Evolutionary conservation across 768 basidiomycete species (phyloP).

Genomic region (Russula dissimulans): DNA sequence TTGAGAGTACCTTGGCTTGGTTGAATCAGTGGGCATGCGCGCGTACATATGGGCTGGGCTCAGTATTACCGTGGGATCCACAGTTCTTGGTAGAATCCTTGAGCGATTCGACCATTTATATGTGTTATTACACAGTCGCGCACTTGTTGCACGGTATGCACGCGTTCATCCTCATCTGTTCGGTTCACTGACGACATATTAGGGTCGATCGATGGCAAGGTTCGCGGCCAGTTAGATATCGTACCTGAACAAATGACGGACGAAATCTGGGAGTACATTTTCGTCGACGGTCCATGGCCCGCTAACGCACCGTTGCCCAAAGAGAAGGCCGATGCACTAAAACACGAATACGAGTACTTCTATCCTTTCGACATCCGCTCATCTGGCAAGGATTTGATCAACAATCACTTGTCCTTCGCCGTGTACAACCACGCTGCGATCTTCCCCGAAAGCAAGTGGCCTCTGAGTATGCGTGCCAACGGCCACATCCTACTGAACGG

Average conservation of each 20-base stretch:
- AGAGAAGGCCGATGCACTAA: slow-evolving; percentile 77
- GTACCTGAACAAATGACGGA: slow-evolving; percentile 91
- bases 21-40: slow-evolving; percentile 99
- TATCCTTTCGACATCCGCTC: slow-evolving; percentile 98
- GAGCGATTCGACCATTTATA: slow-evolving; percentile 97
- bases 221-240: slow-evolving; percentile 76
- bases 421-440: slow-evolving; percentile 94
- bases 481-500: slow-evolving; percentile 97
- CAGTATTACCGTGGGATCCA: slow-evolving; percentile 93
- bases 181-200: slow-evolving; percentile 12
- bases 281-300: slow-evolving; percentile 73
- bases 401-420: slow-evolving; percentile 90
- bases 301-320: slow-evolving; percentile 49
- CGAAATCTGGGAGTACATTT: slow-evolving; percentile 94
- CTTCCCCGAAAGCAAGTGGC: slow-evolving; percentile 86
- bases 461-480: slow-evolving; percentile 85
- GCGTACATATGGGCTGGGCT: slow-evolving; percentile 93
- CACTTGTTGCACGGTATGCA: slow-evolving; percentile 81
- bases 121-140: slow-evolving; percentile 94
- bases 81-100: slow-evolving; percentile 94
- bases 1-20: slow-evolving; percentile 90
- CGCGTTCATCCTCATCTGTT: not conserved
- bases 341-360: slow-evolving; percentile 91
- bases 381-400: slow-evolving; percentile 94
- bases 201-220: slow-evolving; percentile 72